These are phyloP conservation scores for Colletotrichum scovillei DNA, from an alignment of 2,329 filamentous ascomycete species.

Conservation along the genomic window DNA sequence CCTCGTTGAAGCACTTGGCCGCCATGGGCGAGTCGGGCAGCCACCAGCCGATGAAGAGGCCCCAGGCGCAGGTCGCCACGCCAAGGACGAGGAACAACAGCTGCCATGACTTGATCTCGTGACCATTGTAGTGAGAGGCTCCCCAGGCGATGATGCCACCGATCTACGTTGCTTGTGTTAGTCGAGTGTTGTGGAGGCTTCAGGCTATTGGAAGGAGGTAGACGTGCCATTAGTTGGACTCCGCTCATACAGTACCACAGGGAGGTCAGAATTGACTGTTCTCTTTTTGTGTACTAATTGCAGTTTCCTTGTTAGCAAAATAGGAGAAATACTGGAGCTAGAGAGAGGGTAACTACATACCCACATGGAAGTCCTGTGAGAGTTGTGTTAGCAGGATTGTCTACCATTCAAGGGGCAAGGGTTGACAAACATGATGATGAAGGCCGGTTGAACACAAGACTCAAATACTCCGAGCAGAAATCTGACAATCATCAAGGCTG, in stretches of 20 bases:
- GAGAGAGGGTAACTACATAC: neutral
- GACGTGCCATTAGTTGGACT: constrained; percentile 58
- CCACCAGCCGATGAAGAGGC: constrained; percentile 68
- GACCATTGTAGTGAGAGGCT: constrained; percentile 60
- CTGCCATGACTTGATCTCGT: constrained; percentile 48
- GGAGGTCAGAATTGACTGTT: constrained; percentile 72
- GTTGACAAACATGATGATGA: constrained; percentile 49
- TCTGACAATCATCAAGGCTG: constrained; percentile 32
- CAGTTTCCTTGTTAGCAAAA: neutral
- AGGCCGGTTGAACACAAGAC: constrained; percentile 52
- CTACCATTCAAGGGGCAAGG: no score
- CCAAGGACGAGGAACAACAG: constrained; percentile 72
- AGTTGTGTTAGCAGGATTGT: neutral
- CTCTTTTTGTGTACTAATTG: constrained; percentile 53
- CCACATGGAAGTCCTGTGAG: constrained; percentile 51
- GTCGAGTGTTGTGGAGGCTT: neutral
- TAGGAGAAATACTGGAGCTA: neutral
- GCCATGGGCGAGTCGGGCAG: constrained; percentile 68
- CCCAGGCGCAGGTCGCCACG: constrained; percentile 67
- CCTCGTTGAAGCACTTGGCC: constrained; percentile 66
- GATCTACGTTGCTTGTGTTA: constrained; percentile 39
- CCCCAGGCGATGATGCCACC: constrained; percentile 67
- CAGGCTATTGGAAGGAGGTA: no score
- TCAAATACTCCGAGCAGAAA: constrained; percentile 39
- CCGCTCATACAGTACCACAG: constrained; percentile 75